Base-by-base conservation (phyloP, 805 yeast species). In the Lipomyces kockii region DNA sequence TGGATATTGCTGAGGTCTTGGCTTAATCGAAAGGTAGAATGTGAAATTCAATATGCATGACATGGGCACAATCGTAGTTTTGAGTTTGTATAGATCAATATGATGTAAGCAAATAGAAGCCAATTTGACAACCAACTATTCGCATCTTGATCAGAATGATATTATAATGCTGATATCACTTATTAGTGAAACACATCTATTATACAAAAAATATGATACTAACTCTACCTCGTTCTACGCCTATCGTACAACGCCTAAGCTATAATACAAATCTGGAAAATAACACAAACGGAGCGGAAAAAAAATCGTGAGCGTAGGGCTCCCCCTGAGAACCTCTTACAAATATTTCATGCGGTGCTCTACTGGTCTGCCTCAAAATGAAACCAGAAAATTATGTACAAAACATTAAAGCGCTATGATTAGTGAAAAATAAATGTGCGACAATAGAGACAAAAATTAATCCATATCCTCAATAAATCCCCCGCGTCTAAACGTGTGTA, bases 1-100 rank as follows among this genome's bases (percentile, higher is more conserved):
- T 68, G 53, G 71, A 68, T 39, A 68, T 68, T 39, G 71, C 71
- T 4, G 62, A 62, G 51, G 11, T 58, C 7, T 39, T 68, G 27
- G 63, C 59, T 27, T 65, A 27, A 34, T 17, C n/a, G 17, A 37
- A 4, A 11, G 7, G 5, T 20, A 35, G 35, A 22, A 27, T 51
- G 29, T 11, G 32, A 14, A 46, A 2, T 14, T n/a, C 32, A 29
- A 29, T 29, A 29, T 29, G 1, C 6, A 29, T 29, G 32, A 29
- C 32, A 29, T 29, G 32, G 32, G 7, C 32, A 29, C 32, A 29
- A 29, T 29, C 7, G 55, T 22, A 20, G 17, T 8, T 52, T 25
- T 22, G 49, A n/a, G 49, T 43, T 43, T 43, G 49, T 6, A n/a
- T 17, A 43, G 49, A 43, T 17, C n/a, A 7, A n/a, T n/a, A 43